Evolutionary conservation across 2,329 filamentous ascomycete species (phyloP).

Genomic region (Colletotrichum scovillei): DNA sequence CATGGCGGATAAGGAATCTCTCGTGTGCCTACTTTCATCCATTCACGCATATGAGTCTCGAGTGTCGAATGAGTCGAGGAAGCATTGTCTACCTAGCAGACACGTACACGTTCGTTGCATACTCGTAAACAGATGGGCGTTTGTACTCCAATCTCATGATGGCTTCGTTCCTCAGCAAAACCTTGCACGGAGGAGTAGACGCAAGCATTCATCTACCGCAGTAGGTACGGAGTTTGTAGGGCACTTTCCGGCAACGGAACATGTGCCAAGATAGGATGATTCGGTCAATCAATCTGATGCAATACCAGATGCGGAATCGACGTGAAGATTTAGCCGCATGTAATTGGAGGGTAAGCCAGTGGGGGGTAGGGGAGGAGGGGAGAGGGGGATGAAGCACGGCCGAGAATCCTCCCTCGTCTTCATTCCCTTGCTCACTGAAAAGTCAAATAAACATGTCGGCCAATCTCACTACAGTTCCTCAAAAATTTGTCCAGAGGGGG

Average conservation of each 20-base stretch:
- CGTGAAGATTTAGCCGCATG: background rate
- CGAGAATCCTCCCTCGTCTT: background rate
- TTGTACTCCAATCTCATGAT: background rate
- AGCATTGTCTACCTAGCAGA: background rate
- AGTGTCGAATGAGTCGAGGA: background rate
- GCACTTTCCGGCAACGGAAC: no score
- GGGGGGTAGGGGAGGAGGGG: background rate
- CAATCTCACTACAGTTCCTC: background rate
- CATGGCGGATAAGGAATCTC: background rate
- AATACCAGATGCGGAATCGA: background rate
- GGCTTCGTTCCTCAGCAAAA: background rate
- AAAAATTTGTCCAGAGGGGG: background rate
- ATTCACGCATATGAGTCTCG: background rate
- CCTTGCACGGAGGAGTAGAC: background rate
- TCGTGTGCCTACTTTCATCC: background rate
- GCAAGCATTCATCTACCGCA: background rate
- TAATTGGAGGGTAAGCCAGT: background rate
- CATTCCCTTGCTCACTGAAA: background rate
- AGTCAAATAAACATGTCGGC: background rate
- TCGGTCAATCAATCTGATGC: background rate
- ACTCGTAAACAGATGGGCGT: background rate
- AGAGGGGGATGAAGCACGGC: background rate
- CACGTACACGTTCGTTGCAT: background rate
- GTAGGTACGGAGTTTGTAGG: background rate
- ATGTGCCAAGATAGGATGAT: background rate